These are phyloP conservation scores for Orbilia ellipsospora DNA, from an alignment of 2,329 filamentous ascomycete genomes.

Conservation along the genomic window DNA sequence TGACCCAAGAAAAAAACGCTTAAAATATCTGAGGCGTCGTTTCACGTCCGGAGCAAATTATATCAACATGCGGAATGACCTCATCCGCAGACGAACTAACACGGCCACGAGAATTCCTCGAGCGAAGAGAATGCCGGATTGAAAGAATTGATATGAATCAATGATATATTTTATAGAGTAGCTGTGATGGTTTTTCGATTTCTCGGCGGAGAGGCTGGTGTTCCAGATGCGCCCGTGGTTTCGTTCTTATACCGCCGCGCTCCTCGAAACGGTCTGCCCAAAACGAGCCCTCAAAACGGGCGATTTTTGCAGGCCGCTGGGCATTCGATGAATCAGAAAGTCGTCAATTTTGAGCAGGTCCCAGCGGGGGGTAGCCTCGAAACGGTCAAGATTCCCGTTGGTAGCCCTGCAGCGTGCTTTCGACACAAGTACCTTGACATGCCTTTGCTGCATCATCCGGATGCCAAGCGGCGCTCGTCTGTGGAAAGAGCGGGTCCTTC, in stretches of 20 bases:
- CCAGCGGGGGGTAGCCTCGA: constrained; percentile 27
- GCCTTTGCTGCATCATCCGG: too few relatives aligned
- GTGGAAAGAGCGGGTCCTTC: not conserved
- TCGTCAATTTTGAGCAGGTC: constrained; percentile 41
- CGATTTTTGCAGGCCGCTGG: not conserved
- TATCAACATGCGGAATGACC: constrained; percentile 30
- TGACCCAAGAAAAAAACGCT: constrained; percentile 4
- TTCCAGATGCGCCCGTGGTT: not conserved
- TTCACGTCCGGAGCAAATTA: constrained; percentile 11
- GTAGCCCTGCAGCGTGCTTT: constrained; percentile 25
- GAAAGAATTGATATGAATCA: not conserved
- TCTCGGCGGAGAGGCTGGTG: constrained; percentile 2
- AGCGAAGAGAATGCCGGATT: not conserved
- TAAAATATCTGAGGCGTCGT: constrained; percentile 14
- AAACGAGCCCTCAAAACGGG: constrained; percentile 9
- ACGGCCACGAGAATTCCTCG: not conserved
- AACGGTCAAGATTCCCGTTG: constrained; percentile 32
- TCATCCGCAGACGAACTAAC: constrained; percentile 8
- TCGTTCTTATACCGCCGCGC: constrained; percentile 46
- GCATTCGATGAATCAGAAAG: constrained; percentile 38
- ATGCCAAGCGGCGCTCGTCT: constrained; percentile 16
- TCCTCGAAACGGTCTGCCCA: constrained; percentile 3
- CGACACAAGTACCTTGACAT: not conserved
- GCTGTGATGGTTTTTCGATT: not conserved
- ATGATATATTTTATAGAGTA: not conserved